Evolutionary conservation across 306 rosid genomes (phyloP).

Genomic region (Delonix regia): DNA sequence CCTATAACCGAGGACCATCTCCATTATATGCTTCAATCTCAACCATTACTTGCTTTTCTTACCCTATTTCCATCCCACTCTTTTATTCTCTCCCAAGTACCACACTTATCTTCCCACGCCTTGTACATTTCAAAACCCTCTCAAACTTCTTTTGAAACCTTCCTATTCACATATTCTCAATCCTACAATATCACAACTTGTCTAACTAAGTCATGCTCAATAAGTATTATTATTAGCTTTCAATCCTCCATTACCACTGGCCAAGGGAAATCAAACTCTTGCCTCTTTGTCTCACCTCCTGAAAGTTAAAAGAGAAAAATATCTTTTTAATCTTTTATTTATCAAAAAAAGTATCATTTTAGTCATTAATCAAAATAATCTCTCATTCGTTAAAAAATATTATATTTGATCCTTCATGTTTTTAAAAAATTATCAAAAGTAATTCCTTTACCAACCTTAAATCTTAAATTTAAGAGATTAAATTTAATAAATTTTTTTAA

Average conservation of each 20-base stretch:
- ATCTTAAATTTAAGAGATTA: no score
- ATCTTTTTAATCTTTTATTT: no score
- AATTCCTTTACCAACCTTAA: no score
- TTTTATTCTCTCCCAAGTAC: not conserved
- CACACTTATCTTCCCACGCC: not conserved
- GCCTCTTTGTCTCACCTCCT: not conserved
- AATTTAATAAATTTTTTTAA: no score
- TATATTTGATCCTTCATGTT: no score
- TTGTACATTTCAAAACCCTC: not conserved
- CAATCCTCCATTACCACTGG: not conserved
- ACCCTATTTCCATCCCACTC: not conserved
- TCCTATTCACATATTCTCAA: not conserved
- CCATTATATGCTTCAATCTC: constrained; percentile 9
- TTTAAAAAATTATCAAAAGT: no score
- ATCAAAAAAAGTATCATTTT: no score
- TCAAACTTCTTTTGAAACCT: not conserved
- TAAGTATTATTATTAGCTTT: not conserved
- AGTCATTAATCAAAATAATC: no score
- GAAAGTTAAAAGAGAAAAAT: no score
- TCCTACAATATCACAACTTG: not conserved
- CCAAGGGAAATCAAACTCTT: not conserved
- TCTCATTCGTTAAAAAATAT: no score
- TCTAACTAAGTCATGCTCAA: not conserved
- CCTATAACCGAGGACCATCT: constrained; percentile 17
- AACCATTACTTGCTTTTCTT: constrained; percentile 27